Evolutionary conservation across 192 early-diverging fungal species (phyloP), one percentile per base, ranked within the genome.

Genomic region (Backusella tuberculispora): DNA sequence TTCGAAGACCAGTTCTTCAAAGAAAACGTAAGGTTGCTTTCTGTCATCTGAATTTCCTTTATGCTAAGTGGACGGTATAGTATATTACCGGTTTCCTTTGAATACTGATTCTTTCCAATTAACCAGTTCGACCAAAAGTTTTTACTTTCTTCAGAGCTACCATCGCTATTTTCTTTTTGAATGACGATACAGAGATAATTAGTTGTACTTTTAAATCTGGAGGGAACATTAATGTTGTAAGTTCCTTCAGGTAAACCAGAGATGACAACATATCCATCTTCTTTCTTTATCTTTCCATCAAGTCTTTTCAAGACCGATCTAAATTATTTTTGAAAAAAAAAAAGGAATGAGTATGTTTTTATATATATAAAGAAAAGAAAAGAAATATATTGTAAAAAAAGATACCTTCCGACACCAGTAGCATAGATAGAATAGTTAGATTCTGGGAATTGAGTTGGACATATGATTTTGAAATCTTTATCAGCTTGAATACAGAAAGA

Each of bases 401-500:
- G 12, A 40, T 41, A 41, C 9, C 2, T 40, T 60, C 6, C 14
- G 15, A 19, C 24, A 17, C 60, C 72, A 17, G 26, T 65, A 38
- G 24, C 14, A 84, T 63, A 29, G 71, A 48, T 3, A 66, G 83
- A 65, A 69, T 41, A 26, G 38, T 72, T 9, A 29, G 19, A 4
- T 29, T 10, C 19, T 72, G 19, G 21, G 24, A 34, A 53, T 6
- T 48, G 12, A 5, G 50, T 38, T 24, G 26, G 44, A 17, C 75
- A 66, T 17, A 77, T 71, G 45, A 84, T 21, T 8, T 50, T 43
- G 17, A 84, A 67, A 5, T 67, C 50, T 6, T 73, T 66, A 13
- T 75, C 66, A 8, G 67, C 77, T 26, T 63, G 14, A 14, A 69
- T 64, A 64, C 76, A 67, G 41, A 84, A 76, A 0, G 29, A 21